Evolutionary conservation across 495 filamentous ascomycete genomes (phyloP).

Genomic region (Tuber indicum): DNA sequence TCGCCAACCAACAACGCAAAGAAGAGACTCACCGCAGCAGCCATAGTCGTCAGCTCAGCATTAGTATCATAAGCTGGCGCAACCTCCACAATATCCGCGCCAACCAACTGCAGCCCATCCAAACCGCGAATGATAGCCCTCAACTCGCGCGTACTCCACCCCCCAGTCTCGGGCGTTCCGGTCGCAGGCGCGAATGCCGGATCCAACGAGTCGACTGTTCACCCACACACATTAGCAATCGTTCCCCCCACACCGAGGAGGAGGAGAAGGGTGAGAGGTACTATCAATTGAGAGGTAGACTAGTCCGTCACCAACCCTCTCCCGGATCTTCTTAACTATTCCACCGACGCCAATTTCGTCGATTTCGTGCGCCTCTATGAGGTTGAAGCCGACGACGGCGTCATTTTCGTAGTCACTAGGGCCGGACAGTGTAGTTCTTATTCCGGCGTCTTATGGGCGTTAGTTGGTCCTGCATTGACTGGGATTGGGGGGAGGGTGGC

Average conservation of each 20-base stretch:
- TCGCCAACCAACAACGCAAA: not conserved
- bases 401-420: slow-evolving; percentile 75
- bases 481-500: not conserved
- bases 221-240: not conserved
- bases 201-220: slow-evolving; percentile 65
- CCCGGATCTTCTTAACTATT: slow-evolving; percentile 67
- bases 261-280: not conserved
- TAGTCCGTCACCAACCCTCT: slow-evolving; percentile 63
- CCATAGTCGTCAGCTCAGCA: slow-evolving; percentile 62
- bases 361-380: slow-evolving; percentile 74
- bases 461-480: not conserved
- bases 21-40: slow-evolving; percentile 49
- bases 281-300: slow-evolving; percentile 81
- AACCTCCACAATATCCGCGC: slow-evolving; percentile 73
- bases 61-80: slow-evolving; percentile 64
- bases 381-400: slow-evolving; percentile 72
- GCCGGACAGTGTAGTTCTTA: slow-evolving; percentile 68
- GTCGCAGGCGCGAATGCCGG: slow-evolving; percentile 80
- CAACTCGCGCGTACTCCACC: slow-evolving; percentile 77
- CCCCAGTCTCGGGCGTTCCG: slow-evolving; percentile 79
- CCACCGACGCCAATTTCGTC: slow-evolving; percentile 66
- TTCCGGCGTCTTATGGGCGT: slow-evolving; percentile 51
- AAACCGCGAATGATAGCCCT: slow-evolving; percentile 66
- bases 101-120: slow-evolving; percentile 67
- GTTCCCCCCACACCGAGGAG: not conserved